Conservation (phyloP, 345 rosid species). For the Atalantia buxifolia region DNA sequence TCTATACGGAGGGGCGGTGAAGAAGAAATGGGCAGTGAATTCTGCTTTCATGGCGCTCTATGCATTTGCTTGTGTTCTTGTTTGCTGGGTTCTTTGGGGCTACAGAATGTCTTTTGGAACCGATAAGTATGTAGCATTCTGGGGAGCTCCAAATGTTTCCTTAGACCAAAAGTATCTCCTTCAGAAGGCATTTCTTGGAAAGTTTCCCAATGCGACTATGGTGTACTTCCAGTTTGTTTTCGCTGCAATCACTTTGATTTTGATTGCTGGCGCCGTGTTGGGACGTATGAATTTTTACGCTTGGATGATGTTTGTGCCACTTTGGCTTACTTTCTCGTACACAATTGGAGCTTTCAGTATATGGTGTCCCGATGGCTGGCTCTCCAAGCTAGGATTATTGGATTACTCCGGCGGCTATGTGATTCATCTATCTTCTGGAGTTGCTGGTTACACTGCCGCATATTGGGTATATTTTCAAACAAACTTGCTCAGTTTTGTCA, state of each 20-base stretch:
- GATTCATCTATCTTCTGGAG: conserved; percentile 50
- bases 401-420: conserved; percentile 53
- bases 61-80: conserved; percentile 36
- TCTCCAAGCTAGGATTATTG: conserved; percentile 30
- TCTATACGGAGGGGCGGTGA: conserved; percentile 39
- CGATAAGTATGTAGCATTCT: conserved; percentile 7
- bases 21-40: conserved; percentile 44
- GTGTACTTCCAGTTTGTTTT: conserved; percentile 37
- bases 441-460: conserved; percentile 48
- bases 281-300: conserved; percentile 45
- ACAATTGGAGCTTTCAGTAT: conserved; percentile 41
- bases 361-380: conserved; percentile 34
- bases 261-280: conserved; percentile 37
- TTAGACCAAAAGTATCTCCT: conserved; percentile 21
- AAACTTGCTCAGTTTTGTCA: background rate
- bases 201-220: conserved; percentile 34
- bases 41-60: conserved; percentile 42
- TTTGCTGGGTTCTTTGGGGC: conserved; percentile 43
- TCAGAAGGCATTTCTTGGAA: conserved; percentile 1
- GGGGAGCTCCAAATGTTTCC: conserved; percentile 27
- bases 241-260: conserved; percentile 37
- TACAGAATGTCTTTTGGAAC: conserved; percentile 34
- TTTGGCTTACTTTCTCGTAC: conserved; percentile 47
- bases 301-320: conserved; percentile 53
- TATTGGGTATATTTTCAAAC: conserved; percentile 35